These are phyloP conservation scores for rapeseed (Brassica napus) DNA, from an alignment of 345 rosid species.

Conservation along the genomic window DNA sequence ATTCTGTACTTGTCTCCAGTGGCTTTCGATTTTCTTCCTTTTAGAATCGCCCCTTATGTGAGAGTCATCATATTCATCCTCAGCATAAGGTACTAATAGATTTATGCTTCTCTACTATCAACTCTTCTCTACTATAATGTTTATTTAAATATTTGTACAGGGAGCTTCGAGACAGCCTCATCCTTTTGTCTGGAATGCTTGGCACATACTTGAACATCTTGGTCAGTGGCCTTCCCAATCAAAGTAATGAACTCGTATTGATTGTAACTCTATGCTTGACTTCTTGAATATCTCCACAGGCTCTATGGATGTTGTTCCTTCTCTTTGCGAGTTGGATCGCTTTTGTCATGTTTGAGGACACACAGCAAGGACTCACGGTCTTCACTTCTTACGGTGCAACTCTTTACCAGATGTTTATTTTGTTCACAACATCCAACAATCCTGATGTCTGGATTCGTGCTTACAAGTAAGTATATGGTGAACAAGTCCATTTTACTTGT, in stretches of 20 bases:
- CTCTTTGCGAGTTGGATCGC: constrained; percentile 94
- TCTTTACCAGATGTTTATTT: constrained; percentile 81
- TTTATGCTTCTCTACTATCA: not conserved
- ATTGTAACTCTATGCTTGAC: constrained; percentile 7
- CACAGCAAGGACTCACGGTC: constrained; percentile 66
- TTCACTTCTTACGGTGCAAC: constrained; percentile 82
- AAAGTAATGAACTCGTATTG: constrained; percentile 12
- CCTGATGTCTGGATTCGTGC: constrained; percentile 99
- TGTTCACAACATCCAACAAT: constrained; percentile 95
- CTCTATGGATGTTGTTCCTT: constrained; percentile 81
- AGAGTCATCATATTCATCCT: constrained; percentile 80
- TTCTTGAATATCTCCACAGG: constrained; percentile 58
- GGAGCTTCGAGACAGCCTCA: constrained; percentile 64
- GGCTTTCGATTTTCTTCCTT: constrained; percentile 66
- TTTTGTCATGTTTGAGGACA: constrained; percentile 95
- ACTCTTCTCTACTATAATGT: not conserved
- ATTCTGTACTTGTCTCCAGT: constrained; percentile 73
- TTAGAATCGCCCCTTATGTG: constrained; percentile 83
- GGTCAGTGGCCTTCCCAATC: constrained; percentile 56
- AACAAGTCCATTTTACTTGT: constrained; percentile 2
- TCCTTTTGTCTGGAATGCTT: constrained; percentile 89
- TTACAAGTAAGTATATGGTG: constrained; percentile 75
- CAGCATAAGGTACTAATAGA: constrained; percentile 59
- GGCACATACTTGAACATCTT: constrained; percentile 75
- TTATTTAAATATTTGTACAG: constrained; percentile 42